Evolutionary conservation across 352 stramenopile genomes (phyloP).

Genomic region (Peronospora belbahrii): DNA sequence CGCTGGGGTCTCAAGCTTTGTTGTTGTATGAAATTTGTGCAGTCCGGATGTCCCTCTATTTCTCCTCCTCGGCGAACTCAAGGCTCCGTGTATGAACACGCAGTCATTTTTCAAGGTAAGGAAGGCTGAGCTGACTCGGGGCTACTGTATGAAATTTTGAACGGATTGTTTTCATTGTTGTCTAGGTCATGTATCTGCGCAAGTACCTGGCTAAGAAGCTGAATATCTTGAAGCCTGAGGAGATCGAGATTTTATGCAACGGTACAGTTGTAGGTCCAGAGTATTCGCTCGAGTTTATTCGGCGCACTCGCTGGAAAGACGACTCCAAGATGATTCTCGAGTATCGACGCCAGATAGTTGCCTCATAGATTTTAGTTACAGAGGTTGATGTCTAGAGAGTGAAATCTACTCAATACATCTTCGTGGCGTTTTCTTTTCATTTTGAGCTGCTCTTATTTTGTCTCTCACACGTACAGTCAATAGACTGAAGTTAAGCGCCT

Average conservation of each 20-base stretch:
- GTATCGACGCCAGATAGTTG: constrained; percentile 28
- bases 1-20: background rate
- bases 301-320: constrained; percentile 46
- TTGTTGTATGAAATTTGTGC: background rate
- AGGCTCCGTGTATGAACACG: constrained; percentile 32
- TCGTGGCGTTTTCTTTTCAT: constrained; percentile 22
- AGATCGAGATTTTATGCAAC: constrained; percentile 55
- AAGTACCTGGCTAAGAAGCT: constrained; percentile 59
- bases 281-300: constrained; percentile 64
- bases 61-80: constrained; percentile 24
- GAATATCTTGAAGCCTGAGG: constrained; percentile 24
- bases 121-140: background rate
- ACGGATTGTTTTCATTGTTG: too few species aligned
- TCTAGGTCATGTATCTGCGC: constrained; percentile 43
- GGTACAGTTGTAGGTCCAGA: constrained; percentile 38
- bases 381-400: too few species aligned
- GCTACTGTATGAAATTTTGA: too few species aligned
- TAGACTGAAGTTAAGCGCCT: too few species aligned
- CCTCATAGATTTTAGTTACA: background rate
- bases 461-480: too few species aligned
- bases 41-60: constrained; percentile 40
- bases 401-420: too few species aligned
- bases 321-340: constrained; percentile 45
- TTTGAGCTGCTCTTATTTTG: constrained; percentile 16
- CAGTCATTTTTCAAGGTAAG: constrained; percentile 39